A percentile compares a stretch with the other conserved stretches of the same genome.
phyloP scores from a whole-genome alignment of 2,329 filamentous ascomycete genomes.

The Phoma sp. region DNA sequence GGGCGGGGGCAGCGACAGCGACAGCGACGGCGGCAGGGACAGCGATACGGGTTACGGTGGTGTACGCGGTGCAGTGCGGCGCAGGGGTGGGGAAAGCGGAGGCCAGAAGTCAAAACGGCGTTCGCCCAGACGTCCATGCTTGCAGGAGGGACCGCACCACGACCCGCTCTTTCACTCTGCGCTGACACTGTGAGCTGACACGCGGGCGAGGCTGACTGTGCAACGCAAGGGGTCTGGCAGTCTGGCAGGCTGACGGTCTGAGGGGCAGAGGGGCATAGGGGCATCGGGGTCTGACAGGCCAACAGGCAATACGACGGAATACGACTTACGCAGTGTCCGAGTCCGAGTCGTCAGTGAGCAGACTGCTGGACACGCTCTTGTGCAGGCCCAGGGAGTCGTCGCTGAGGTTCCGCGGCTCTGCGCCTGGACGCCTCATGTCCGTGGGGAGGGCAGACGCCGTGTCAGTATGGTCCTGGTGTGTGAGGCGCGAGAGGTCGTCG shows the following conservation, averaged over 20 bases:
- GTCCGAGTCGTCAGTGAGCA: slow-evolving; percentile 60
- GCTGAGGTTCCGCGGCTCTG: slow-evolving; percentile 37
- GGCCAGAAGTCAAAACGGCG: slow-evolving; percentile 22
- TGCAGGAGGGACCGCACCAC: slow-evolving; percentile 1
- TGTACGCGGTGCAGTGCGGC: slow-evolving; percentile 10
- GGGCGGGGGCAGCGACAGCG: slow-evolving; percentile 17
- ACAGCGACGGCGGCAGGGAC: slow-evolving; percentile 17
- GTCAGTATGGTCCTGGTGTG: background rate
- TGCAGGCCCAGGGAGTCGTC: slow-evolving; percentile 52
- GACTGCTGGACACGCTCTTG: slow-evolving; percentile 56
- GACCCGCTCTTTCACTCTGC: background rate
- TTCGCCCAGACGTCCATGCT: slow-evolving; percentile 30
- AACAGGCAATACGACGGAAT: slow-evolving; percentile 22
- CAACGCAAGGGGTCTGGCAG: slow-evolving; percentile 1
- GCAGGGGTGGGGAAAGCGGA: slow-evolving; percentile 27
- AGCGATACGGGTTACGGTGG: slow-evolving; percentile 19
- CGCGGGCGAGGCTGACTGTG: slow-evolving; percentile 6
- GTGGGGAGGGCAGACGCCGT: slow-evolving; percentile 1
- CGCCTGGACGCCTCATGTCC: slow-evolving; percentile 19
- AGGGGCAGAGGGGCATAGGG: no score
- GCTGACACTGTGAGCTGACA: background rate
- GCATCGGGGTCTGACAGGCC: slow-evolving; percentile 4
- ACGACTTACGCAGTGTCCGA: slow-evolving; percentile 54
- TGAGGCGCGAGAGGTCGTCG: slow-evolving; percentile 32
- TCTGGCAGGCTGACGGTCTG: no score